These are phyloP conservation scores for Metschnikowia vanudenii DNA, from an alignment of 805 yeast species.

Conservation along the genomic window DNA sequence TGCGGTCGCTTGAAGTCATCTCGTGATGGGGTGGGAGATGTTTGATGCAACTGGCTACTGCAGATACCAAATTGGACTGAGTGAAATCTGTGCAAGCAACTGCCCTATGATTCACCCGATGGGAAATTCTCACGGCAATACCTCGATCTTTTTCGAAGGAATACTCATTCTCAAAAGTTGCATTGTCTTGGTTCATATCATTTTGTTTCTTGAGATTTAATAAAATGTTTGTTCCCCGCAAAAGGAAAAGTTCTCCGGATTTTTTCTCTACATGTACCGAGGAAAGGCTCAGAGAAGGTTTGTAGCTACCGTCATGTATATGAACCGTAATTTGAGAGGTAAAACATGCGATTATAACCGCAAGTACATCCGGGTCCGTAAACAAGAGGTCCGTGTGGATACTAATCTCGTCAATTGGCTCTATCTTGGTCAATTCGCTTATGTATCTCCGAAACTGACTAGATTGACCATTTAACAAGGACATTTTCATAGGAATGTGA, in stretches of 20 bases:
- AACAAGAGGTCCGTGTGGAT: slow-evolving; percentile 25
- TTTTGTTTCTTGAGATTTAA: not conserved
- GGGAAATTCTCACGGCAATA: slow-evolving; percentile 29
- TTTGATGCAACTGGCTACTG: slow-evolving; percentile 51
- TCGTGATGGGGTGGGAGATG: slow-evolving; percentile 43
- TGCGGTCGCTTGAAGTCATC: slow-evolving; percentile 26
- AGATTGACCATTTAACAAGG: slow-evolving; percentile 30
- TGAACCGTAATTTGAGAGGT: slow-evolving; percentile 42
- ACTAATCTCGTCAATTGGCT: slow-evolving; percentile 23
- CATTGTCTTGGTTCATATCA: not conserved
- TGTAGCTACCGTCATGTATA: slow-evolving; percentile 27
- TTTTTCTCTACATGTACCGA: not conserved
- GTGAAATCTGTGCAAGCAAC: slow-evolving; percentile 34
- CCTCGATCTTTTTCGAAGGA: slow-evolving; percentile 36
- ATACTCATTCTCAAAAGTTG: slow-evolving; percentile 31
- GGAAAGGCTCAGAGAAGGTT: not conserved
- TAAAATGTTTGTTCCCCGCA: not conserved
- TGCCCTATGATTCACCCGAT: slow-evolving; percentile 18
- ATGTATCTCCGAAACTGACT: slow-evolving; percentile 23
- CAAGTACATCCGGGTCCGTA: slow-evolving; percentile 32
- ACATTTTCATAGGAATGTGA: slow-evolving; percentile 18
- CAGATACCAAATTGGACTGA: slow-evolving; percentile 52
- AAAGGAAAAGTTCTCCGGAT: not conserved
- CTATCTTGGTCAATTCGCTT: not conserved
- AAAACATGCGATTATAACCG: slow-evolving; percentile 45